Evolutionary conservation across 768 basidiomycete species (phyloP).

Genomic region (Kwoniella europaea): DNA sequence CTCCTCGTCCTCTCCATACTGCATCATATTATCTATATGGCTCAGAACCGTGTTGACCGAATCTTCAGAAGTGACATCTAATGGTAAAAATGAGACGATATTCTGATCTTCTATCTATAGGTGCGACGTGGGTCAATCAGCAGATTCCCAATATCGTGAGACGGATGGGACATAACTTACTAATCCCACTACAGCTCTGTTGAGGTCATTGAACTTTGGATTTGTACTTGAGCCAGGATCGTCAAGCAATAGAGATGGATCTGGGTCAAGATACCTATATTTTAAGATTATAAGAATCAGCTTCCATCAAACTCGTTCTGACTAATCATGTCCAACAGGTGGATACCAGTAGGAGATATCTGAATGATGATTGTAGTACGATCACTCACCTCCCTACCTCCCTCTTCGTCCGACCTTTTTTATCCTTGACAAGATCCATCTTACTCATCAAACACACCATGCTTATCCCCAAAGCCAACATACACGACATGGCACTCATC

Average conservation of each 20-base stretch:
- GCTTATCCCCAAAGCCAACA: conserved; percentile 96
- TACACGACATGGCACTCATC: conserved; percentile 96
- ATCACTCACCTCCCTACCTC: conserved; percentile 78
- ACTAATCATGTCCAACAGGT: not conserved
- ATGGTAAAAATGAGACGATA: conserved; percentile 91
- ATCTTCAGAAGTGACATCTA: conserved; percentile 87
- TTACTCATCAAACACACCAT: conserved; percentile 99
- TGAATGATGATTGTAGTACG: too few relatives aligned
- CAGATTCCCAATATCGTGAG: not conserved
- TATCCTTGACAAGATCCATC: conserved; percentile 86
- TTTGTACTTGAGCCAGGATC: conserved; percentile 63
- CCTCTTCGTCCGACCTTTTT: conserved; percentile 64
- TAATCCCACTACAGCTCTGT: conserved; percentile 91
- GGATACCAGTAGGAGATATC: too few relatives aligned
- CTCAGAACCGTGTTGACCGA: conserved; percentile 88
- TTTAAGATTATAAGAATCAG: not conserved
- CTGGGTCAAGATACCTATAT: conserved; percentile 86
- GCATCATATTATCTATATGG: conserved; percentile 97
- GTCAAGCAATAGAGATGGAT: conserved; percentile 77
- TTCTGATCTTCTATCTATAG: conserved; percentile 95
- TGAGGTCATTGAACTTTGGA: conserved; percentile 89
- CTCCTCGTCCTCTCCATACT: conserved; percentile 98
- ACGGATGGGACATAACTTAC: conserved; percentile 62
- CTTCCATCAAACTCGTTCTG: not conserved
- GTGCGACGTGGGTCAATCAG: not conserved